Conservation (phyloP, 768 basidiomycete genomes). For the Russula sp. region DNA sequence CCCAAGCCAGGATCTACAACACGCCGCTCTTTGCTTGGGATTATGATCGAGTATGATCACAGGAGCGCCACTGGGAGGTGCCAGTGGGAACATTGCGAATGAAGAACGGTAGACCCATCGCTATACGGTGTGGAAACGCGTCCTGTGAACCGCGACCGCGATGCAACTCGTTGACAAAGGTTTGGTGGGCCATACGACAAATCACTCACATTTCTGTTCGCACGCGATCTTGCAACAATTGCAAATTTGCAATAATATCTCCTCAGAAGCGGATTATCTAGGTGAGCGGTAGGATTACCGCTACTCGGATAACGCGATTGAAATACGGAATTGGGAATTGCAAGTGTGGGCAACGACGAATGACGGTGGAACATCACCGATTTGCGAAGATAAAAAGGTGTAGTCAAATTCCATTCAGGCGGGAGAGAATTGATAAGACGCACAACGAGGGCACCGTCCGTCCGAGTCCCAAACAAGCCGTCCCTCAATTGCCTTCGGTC, state of each 20-base stretch:
- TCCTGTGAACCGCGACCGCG: conserved; percentile 61
- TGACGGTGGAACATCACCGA: no score
- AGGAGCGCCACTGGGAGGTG: conserved; percentile 36
- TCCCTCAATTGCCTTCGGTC: conserved; percentile 68
- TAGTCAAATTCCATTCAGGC: conserved; percentile 74
- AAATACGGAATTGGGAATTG: conserved; percentile 79
- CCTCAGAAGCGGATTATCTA: conserved; percentile 77
- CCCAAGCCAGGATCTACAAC: conserved; percentile 76
- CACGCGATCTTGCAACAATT: conserved; percentile 72
- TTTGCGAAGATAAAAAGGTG: no score
- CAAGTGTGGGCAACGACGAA: conserved; percentile 57
- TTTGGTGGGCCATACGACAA: conserved; percentile 34
- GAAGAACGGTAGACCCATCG: conserved; percentile 83
- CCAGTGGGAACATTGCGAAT: conserved; percentile 57
- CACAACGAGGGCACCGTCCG: conserved; percentile 79
- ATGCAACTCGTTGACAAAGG: conserved; percentile 17
- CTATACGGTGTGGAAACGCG: conserved; percentile 68
- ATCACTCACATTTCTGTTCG: conserved; percentile 73
- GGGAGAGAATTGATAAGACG: conserved; percentile 35
- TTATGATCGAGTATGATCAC: conserved; percentile 31
- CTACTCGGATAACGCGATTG: conserved; percentile 69
- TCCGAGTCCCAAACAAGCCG: conserved; percentile 67
- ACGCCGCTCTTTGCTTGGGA: conserved; percentile 34
- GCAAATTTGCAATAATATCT: conserved; percentile 69
- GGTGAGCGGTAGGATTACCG: no score